Base-by-base conservation (phyloP, 768 basidiomycete genomes). In the Phaffia tasmanica region DNA sequence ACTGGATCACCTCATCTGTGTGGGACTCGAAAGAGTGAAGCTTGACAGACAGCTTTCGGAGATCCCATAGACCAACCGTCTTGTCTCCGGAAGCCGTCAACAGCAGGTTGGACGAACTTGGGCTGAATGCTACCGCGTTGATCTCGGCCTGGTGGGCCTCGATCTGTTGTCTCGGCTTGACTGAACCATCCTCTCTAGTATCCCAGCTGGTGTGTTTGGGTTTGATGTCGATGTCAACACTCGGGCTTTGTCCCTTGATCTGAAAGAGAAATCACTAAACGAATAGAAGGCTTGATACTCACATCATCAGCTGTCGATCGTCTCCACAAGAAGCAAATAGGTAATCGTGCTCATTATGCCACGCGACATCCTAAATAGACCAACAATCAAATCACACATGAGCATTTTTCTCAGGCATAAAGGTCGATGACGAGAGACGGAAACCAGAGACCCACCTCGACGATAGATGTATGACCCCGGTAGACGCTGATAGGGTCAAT, bases 261-360 rank as follows among this genome's bases (percentile, higher is more conserved):
- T 49, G 55, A 8, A 57, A 35, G 30, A 72, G 66, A 68, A 69
- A 57, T 61, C 63, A 66, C 47, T 57, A 35, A 32, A 58, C n/a
- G 23, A n/a, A 42, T 47, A 64, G 51, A 21, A 53, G 15, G 53
- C 5, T 48, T 35, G 2, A 4, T 3, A 79, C 89, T 59, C 73
- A 97, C 92, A 98, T 81, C 81, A 95, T 85, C 62, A 99, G 82
- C 81, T 88, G 84, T 75, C 86, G 88, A 75, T 99, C 95, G 70
- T 99, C 95, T 23, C 93, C 91, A 42, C 94, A 95, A 71, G 93
- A 97, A 2, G 86, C 92, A 72, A 98, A 90, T 58, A 91, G 78
- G 72, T 86, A 84, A 68, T 90, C 89, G 72, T 86, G 80, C 4
- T 81, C 83, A 1, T 85, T 80, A 76, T 94, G 87, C 95, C 95